Conservation (phyloP, 305 asterid genomes). For the Solanum hybrid region DNA sequence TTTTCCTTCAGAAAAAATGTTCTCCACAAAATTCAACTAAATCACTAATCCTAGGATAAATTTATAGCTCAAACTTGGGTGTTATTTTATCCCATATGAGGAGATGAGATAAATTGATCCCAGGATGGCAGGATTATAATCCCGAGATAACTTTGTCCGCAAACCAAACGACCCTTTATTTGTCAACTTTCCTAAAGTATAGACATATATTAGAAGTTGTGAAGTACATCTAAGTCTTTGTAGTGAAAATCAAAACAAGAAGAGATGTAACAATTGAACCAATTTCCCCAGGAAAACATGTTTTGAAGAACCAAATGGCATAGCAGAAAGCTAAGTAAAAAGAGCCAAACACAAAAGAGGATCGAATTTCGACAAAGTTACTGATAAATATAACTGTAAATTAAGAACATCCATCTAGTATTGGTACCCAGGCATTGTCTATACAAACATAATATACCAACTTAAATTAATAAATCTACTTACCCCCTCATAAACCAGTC, state of each 20-base stretch:
- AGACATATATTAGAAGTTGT: not conserved
- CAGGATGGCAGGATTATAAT: too few species aligned
- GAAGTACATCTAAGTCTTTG: not conserved
- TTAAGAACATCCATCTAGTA: not conserved
- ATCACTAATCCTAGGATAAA: not conserved
- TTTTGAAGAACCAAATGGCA: not conserved
- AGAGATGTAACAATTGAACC: not conserved
- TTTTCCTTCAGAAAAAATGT: not conserved
- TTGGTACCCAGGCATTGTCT: not conserved
- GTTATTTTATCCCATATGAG: not conserved
- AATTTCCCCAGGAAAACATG: not conserved
- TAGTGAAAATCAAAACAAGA: not conserved
- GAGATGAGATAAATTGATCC: not conserved
- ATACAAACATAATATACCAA: not conserved
- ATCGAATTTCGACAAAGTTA: not conserved
- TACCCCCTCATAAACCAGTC: not conserved
- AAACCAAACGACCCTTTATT: not conserved
- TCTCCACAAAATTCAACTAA: not conserved
- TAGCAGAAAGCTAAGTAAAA: not conserved
- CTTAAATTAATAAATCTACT: conserved; percentile 1
- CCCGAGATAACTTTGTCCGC: too few species aligned
- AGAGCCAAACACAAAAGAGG: not conserved
- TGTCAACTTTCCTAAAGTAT: not conserved
- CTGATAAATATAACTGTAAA: not conserved
- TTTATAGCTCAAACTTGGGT: not conserved